Percentiles rank a stretch among this genome's conserved stretches.
These are phyloP conservation scores for Pyrenophora graminea DNA, from an alignment of 2,329 filamentous ascomycete genomes.

Conservation along the genomic window DNA sequence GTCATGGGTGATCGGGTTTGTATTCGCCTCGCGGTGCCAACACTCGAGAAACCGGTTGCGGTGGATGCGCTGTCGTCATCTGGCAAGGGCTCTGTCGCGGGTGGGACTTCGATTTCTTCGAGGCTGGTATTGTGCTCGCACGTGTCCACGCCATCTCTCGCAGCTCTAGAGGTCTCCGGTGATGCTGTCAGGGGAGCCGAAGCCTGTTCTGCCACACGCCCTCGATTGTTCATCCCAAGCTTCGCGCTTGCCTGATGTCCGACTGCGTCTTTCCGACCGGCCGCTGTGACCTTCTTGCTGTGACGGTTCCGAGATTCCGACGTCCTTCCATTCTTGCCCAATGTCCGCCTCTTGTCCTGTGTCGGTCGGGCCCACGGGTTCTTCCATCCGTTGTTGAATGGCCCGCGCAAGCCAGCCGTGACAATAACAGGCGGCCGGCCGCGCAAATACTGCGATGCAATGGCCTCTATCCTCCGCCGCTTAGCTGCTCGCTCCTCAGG, in stretches of 20 bases:
- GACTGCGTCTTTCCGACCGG: background rate
- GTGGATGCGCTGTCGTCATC: conserved; percentile 14
- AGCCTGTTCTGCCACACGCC: background rate
- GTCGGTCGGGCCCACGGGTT: conserved; percentile 40
- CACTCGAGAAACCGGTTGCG: conserved; percentile 25
- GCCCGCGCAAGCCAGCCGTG: conserved; percentile 65
- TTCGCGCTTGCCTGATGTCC: background rate
- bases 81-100: conserved; percentile 22
- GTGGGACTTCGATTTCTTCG: conserved; percentile 16
- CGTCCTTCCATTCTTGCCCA: background rate
- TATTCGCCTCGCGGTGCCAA: conserved; percentile 16
- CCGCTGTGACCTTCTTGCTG: background rate
- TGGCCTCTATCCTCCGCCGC: conserved; percentile 61
- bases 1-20: conserved; percentile 15
- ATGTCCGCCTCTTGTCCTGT: background rate
- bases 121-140: conserved; percentile 17
- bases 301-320: background rate
- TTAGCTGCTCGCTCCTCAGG: conserved; percentile 59
- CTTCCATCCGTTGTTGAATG: conserved; percentile 55
- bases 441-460: conserved; percentile 62
- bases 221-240: background rate
- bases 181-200: conserved; percentile 13
- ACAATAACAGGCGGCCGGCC: conserved; percentile 62
- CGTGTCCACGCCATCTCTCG: background rate
- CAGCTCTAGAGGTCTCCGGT: conserved; percentile 27